Evolutionary conservation across 192 early-diverging fungal genomes (phyloP).

Genomic region (Physocladia obscura): DNA sequence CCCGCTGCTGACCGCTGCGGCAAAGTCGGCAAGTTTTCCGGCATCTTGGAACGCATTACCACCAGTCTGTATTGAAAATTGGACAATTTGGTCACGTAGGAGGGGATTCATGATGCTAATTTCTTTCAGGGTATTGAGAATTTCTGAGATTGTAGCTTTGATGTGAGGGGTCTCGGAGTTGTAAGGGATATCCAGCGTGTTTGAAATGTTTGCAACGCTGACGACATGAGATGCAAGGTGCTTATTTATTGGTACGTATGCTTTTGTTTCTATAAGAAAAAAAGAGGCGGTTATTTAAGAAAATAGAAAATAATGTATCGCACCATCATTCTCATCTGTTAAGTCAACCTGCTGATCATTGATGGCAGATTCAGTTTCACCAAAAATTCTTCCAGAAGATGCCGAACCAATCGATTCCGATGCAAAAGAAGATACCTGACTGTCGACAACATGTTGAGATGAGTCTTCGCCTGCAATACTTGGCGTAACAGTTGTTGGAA

Average conservation of each 20-base stretch:
- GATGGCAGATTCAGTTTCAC: too few species aligned
- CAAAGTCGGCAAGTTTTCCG: slow-evolving; percentile 94
- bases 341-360: too few species aligned
- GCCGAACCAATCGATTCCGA: too few species aligned
- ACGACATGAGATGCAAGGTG: slow-evolving; percentile 66
- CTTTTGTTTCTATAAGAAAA: too few species aligned
- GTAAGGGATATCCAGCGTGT: slow-evolving; percentile 80
- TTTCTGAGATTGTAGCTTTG: slow-evolving; percentile 90
- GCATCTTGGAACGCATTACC: slow-evolving; percentile 95
- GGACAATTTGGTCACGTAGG: slow-evolving; percentile 97
- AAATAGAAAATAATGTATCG: too few species aligned
- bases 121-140: slow-evolving; percentile 94
- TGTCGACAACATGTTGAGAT: too few species aligned
- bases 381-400: too few species aligned
- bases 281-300: too few species aligned
- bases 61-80: slow-evolving; percentile 94
- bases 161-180: slow-evolving; percentile 81
- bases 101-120: slow-evolving; percentile 92
- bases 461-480: too few species aligned
- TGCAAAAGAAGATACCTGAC: too few species aligned
- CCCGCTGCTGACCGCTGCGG: slow-evolving; percentile 90
- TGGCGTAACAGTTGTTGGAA: too few species aligned
- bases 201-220: slow-evolving; percentile 85
- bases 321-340: too few species aligned
- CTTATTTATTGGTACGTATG: slow-evolving; percentile 43